Conservation (phyloP, 1,139 yeast genomes). For the Ogataea hybrid region DNA sequence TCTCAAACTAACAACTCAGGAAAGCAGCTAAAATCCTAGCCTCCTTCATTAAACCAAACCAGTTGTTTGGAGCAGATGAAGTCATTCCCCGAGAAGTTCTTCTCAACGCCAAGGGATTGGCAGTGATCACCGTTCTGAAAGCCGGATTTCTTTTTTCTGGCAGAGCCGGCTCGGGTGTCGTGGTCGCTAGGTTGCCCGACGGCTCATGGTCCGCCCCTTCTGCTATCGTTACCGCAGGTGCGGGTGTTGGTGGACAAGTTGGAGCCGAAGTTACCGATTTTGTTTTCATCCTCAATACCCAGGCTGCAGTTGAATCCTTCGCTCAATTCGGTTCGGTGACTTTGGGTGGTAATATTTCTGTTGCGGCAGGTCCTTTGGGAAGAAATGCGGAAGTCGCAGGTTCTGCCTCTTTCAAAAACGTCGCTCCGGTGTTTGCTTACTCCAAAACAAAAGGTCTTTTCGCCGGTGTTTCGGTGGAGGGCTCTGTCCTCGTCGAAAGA, state of each 20-base stretch:
- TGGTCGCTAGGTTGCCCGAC: constrained; percentile 90
- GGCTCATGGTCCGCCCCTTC: constrained; percentile 99
- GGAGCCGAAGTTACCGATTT: constrained; percentile 97
- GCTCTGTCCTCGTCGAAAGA: constrained; percentile 92
- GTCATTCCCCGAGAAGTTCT: too few relatives aligned
- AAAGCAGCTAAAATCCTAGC: constrained; percentile 95
- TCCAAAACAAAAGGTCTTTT: constrained; percentile 95
- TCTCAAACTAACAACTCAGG: constrained; percentile 35
- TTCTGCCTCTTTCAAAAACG: constrained; percentile 82
- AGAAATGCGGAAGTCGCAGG: constrained; percentile 99
- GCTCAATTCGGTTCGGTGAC: constrained; percentile 95
- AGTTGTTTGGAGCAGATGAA: constrained; percentile 83
- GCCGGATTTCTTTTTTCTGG: constrained; percentile 97
- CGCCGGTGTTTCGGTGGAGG: constrained; percentile 97
- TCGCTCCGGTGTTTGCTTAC: constrained; percentile 90
- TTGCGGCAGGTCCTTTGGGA: constrained; percentile 98
- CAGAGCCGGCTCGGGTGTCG: constrained; percentile 95
- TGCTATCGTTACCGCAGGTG: constrained; percentile 94
- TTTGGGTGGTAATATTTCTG: constrained; percentile 90
- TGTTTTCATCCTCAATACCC: constrained; percentile 84
- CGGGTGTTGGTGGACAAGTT: constrained; percentile 97
- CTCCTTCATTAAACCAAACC: constrained; percentile 94
- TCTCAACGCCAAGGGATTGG: constrained; percentile 93
- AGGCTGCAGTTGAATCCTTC: constrained; percentile 89
- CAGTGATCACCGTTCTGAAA: constrained; percentile 85